Evolutionary conservation across 2,329 filamentous ascomycete genomes (phyloP).

Genomic region (Ceratocystis smalleyi): DNA sequence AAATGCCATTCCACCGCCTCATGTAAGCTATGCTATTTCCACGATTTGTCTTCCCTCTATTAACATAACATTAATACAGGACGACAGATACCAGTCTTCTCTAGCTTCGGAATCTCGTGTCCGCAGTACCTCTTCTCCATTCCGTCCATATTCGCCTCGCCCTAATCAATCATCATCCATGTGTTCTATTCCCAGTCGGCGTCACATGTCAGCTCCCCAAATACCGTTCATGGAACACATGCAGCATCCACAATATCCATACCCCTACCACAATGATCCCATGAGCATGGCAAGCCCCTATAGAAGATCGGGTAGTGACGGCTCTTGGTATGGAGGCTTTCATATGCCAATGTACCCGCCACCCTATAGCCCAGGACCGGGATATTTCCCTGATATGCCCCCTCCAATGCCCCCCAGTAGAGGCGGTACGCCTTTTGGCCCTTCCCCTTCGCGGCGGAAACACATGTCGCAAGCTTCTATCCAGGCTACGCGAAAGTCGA

Average conservation of each 20-base stretch:
- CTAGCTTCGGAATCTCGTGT: neutral
- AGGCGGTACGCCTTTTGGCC: neutral
- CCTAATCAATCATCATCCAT: neutral
- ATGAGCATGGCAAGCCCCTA: neutral
- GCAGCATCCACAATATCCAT: conserved; percentile 3
- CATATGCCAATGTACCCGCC: neutral
- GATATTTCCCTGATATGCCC: neutral
- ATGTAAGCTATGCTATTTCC: neutral
- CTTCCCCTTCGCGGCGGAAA: neutral
- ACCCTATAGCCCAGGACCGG: neutral
- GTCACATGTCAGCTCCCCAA: conserved; percentile 10
- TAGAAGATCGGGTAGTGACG: neutral
- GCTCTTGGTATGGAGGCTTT: conserved; percentile 7
- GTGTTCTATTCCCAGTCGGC: neutral
- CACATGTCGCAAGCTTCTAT: neutral
- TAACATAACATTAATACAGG: neutral
- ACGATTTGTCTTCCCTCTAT: neutral
- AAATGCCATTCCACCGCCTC: neutral
- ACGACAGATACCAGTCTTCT: neutral
- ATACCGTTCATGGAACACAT: conserved; percentile 5
- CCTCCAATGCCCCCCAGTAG: neutral
- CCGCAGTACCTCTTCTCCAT: conserved; percentile 1
- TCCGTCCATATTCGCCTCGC: neutral
- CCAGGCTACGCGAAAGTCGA: neutral
- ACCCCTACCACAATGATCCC: neutral